phyloP scores from a whole-genome alignment of 495 filamentous ascomycete genomes.

The Tuber borchii region DNA sequence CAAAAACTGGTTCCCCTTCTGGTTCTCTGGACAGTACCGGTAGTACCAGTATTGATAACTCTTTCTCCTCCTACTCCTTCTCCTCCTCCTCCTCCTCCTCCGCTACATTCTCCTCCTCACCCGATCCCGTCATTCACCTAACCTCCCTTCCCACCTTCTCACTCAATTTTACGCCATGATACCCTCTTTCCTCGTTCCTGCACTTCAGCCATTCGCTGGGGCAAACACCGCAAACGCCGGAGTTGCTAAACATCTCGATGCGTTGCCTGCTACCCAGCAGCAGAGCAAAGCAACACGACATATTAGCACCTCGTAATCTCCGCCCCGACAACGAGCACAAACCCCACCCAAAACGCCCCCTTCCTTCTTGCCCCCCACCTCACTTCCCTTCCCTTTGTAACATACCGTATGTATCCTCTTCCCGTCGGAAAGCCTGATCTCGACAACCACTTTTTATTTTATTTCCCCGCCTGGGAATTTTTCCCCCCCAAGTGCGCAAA shows the following conservation, averaged over 20 bases:
- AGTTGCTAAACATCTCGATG: slow-evolving; percentile 2
- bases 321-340: not conserved
- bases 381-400: not conserved
- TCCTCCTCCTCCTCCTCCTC: not conserved
- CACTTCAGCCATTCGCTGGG: slow-evolving; percentile 1
- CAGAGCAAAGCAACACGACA: not conserved
- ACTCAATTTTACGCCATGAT: not conserved
- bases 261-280: not conserved
- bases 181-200: not conserved
- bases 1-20: not conserved
- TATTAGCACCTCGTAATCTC: not conserved
- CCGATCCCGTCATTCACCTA: not conserved
- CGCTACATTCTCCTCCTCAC: not conserved
- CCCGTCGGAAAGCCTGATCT: not conserved
- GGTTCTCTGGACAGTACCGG: not conserved
- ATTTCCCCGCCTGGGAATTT: not conserved
- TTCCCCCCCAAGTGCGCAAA: slow-evolving; percentile 1
- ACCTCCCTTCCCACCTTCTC: not conserved
- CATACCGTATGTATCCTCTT: not conserved
- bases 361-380: not conserved
- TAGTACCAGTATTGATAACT: not conserved
- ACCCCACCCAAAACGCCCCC: slow-evolving; percentile 1
- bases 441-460: not conserved
- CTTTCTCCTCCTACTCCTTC: not conserved
- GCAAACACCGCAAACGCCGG: slow-evolving; percentile 1